These are phyloP conservation scores for Taphrina deformans DNA, from an alignment of 1,139 yeast genomes.

Conservation along the genomic window DNA sequence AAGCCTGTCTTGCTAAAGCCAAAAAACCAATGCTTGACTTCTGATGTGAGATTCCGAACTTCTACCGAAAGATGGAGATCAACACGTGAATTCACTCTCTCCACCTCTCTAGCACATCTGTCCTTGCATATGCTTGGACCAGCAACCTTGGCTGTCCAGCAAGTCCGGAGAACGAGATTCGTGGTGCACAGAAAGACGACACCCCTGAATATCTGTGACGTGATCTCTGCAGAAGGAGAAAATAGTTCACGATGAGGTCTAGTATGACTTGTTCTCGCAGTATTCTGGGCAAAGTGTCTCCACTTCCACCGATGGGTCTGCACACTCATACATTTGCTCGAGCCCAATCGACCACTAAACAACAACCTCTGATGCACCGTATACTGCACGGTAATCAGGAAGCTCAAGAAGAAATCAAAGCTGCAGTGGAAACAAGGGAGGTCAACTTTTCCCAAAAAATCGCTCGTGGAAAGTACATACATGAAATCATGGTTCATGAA, in stretches of 20 bases:
- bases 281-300: neutral
- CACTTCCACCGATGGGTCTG: neutral
- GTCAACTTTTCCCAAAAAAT: slow-evolving; percentile 40
- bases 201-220: neutral
- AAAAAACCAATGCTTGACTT: no score
- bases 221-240: no score
- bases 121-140: neutral
- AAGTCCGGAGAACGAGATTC: neutral
- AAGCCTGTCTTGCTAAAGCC: no score
- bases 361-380: slow-evolving; percentile 20
- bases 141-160: neutral
- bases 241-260: no score
- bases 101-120: no score
- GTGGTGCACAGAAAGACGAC: no score
- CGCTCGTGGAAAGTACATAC: slow-evolving; percentile 50
- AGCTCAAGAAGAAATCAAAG: slow-evolving; percentile 24
- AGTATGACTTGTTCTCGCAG: neutral
- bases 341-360: neutral
- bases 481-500: slow-evolving; percentile 48
- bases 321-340: neutral
- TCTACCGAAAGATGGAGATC: slow-evolving; percentile 3
- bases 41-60: no score
- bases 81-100: neutral
- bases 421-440: slow-evolving; percentile 31
- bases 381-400: slow-evolving; percentile 32